Percentiles rank a stretch among this genome's conserved stretches.
Evolutionary conservation across 2,329 filamentous ascomycete genomes (phyloP).

Genomic region (Diaporthe ampelina): DNA sequence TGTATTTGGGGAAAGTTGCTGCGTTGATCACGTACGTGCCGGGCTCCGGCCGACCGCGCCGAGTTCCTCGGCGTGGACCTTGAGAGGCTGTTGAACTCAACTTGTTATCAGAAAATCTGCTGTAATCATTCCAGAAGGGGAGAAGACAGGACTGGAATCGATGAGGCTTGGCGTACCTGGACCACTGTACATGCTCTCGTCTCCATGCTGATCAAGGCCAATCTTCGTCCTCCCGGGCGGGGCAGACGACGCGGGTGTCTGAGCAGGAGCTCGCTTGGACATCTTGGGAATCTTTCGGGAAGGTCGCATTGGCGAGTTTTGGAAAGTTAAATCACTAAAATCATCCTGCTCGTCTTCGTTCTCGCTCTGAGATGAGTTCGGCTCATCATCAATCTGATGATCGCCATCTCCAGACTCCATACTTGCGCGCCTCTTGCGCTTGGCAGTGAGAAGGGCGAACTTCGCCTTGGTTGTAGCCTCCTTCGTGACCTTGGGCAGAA

Average conservation of each 20-base stretch:
- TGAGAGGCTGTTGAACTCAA: neutral
- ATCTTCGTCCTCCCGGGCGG: neutral
- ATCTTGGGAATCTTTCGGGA: neutral
- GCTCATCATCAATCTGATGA: neutral
- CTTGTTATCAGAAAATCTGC: neutral
- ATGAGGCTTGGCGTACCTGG: neutral
- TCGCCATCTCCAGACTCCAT: neutral
- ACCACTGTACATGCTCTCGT: neutral
- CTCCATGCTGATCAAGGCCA: neutral
- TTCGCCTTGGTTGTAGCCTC: neutral
- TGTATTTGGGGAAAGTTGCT: neutral
- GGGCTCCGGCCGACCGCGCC: neutral
- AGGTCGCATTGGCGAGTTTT: neutral
- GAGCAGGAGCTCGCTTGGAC: too few species aligned
- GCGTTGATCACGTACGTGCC: neutral
- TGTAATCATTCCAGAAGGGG: neutral
- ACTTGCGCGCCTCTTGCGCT: neutral
- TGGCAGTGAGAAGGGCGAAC: neutral
- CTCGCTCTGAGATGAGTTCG: neutral
- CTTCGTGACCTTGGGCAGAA: neutral
- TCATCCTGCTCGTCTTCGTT: neutral
- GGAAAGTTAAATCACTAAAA: neutral
- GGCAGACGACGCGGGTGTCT: neutral
- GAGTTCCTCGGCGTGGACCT: neutral
- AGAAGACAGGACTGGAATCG: neutral